A percentile compares a stretch with the other conserved stretches of the same genome.
Conservation (phyloP, 306 rosid species). For the Mimosa pudica region DNA sequence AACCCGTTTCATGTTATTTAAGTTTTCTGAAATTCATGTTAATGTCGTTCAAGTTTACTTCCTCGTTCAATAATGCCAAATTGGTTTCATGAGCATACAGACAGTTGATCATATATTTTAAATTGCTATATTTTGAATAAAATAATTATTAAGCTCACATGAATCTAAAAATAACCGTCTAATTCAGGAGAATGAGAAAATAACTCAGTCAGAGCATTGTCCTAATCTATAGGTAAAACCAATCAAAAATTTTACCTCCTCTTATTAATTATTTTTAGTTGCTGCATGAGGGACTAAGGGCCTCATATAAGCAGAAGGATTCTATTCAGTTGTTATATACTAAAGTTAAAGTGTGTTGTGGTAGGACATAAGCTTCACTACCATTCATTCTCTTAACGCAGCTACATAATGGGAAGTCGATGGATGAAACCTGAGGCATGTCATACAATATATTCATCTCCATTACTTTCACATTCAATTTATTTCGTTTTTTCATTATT, state of each 20-base stretch:
- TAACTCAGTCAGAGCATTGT: not conserved
- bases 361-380: not conserved
- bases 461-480: not conserved
- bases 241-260: not conserved
- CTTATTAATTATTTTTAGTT: too few relatives aligned
- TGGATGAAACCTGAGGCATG: conserved; percentile 88
- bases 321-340: not conserved
- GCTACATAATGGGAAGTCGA: conserved; percentile 36
- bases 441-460: conserved; percentile 17
- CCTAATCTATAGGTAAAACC: not conserved
- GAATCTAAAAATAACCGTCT: not conserved
- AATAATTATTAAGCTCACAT: too few relatives aligned
- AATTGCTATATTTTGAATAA: not conserved
- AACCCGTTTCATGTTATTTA: not conserved
- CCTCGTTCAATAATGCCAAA: not conserved
- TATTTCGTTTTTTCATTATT: too few relatives aligned
- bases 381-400: not conserved
- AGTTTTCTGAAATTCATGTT: not conserved
- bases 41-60: not conserved
- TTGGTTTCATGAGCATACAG: not conserved
- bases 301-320: not conserved
- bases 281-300: not conserved
- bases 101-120: not conserved
- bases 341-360: not conserved
- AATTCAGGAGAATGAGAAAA: not conserved